Base-by-base conservation (phyloP, 345 rosid species). In the Eutrema heterophyllum region DNA sequence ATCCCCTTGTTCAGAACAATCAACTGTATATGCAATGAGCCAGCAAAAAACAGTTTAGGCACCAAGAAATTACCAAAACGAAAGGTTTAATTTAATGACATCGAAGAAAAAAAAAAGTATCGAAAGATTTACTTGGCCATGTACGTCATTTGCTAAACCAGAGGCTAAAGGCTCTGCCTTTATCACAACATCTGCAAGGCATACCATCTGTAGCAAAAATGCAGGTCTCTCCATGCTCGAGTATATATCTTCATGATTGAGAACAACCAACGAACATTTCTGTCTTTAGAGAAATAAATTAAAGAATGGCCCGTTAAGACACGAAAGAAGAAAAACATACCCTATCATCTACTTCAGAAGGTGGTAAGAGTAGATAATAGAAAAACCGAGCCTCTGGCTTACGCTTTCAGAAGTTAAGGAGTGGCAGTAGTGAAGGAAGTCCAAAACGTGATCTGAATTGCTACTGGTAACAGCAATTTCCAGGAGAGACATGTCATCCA, bases 61-160 rank as follows among this genome's bases (percentile, higher is more conserved):
- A 54, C 35, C 27, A 12, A 5, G 6, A 30, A 65, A 14, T 11
- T 2, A 56, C 40, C 55, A 51, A 49, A 65, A 11, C 24, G 36
- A 64, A 48, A 35, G 2, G 30, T 58, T 41, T 2, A 43, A 9
- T 35, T 6, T 40, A 16, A 7, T 41, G 65, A 35, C 43, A 21
- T 51, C 3, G 7, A 52, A 14, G 38, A 15, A 64, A 27, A 57
- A 39, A 30, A 56, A 27, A 49, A 26, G 52, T 12, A 26, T 2
- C 26, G 46, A 30, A 45, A 78, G 58, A 73, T 51, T 30, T 81
- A 92, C 97, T 93, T 92, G 97, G 33, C 98, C 98, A 24, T 94
- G 97, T 56, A 94, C 96, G 75, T 91, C 97, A 79, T 85, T 80
- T 14, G 97, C 99, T 81, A 91, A 82, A 70, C 97, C 99, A 50